phyloP scores from a whole-genome alignment of 768 basidiomycete species.

The Suillus tomentosus region DNA sequence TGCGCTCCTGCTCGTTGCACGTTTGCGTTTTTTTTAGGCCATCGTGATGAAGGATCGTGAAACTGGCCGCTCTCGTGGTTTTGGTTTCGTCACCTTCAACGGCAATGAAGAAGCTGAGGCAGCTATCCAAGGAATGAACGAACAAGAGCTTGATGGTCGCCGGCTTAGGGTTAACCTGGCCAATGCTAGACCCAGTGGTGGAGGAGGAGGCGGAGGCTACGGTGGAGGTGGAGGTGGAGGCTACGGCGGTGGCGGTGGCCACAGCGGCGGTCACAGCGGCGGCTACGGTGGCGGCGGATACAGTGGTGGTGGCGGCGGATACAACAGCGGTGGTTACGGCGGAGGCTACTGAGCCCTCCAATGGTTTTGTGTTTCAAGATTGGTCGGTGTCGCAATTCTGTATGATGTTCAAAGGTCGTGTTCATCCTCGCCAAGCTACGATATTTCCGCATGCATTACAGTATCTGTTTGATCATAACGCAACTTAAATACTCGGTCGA shows the following conservation, averaged over 20 bases:
- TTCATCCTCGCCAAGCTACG: conserved; percentile 4
- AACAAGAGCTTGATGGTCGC: conserved; percentile 57
- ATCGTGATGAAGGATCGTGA: conserved; percentile 52
- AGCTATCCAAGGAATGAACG: conserved; percentile 48
- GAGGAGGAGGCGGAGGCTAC: conserved; percentile 20
- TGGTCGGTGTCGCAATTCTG: conserved; percentile 8
- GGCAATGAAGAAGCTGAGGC: conserved; percentile 39
- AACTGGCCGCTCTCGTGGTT: conserved; percentile 58
- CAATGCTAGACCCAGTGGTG: conserved; percentile 32
- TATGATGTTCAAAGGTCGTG: conserved; percentile 9
- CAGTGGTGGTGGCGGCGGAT: conserved; percentile 18
- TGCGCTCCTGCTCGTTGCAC: conserved; percentile 24
- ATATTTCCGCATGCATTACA: conserved; percentile 9
- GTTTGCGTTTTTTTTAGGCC: conserved; percentile 22
- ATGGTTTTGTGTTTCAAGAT: background rate
- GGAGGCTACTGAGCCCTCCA: background rate
- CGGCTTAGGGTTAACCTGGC: conserved; percentile 52
- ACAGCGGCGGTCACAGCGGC: conserved; percentile 18
- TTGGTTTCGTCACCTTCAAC: conserved; percentile 53
- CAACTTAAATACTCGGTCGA: conserved; percentile 8
- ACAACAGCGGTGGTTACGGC: conserved; percentile 11
- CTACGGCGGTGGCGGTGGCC: conserved; percentile 12
- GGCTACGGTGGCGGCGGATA: conserved; percentile 21
- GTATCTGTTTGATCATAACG: conserved; percentile 8
- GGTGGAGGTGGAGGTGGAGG: conserved; percentile 15